Conservation (phyloP, 2,329 filamentous ascomycete species). For the Fusarium burgessii region DNA sequence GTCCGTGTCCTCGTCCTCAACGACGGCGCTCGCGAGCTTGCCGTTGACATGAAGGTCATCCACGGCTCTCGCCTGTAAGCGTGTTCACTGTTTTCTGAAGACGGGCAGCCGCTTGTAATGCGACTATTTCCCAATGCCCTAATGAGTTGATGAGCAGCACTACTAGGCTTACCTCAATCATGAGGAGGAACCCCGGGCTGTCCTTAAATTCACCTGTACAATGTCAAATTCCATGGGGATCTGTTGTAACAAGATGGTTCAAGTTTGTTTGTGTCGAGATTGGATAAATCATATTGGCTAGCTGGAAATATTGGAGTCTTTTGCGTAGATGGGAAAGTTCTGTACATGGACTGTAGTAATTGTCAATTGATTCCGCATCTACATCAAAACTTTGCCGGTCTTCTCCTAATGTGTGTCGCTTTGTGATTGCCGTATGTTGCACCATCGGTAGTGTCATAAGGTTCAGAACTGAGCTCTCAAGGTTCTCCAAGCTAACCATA, state of each 20-base stretch:
- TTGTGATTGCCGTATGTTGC: not conserved
- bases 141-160: slow-evolving; percentile 31
- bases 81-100: slow-evolving; percentile 36
- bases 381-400: not conserved
- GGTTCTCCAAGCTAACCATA: not conserved
- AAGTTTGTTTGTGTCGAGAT: slow-evolving; percentile 48
- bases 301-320: slow-evolving; percentile 54
- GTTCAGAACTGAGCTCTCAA: not conserved
- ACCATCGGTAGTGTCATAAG: not conserved
- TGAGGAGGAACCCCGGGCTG: slow-evolving; percentile 28
- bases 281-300: slow-evolving; percentile 50
- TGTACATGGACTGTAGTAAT: slow-evolving; percentile 57
- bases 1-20: slow-evolving; percentile 96
- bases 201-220: slow-evolving; percentile 38
- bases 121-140: slow-evolving; percentile 37
- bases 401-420: too few relatives aligned
- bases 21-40: slow-evolving; percentile 92
- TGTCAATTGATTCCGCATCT: slow-evolving; percentile 49
- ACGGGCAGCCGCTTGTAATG: slow-evolving; percentile 41
- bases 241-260: slow-evolving; percentile 46
- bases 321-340: slow-evolving; percentile 57
- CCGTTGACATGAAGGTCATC: slow-evolving; percentile 98
- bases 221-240: slow-evolving; percentile 28
- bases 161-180: slow-evolving; percentile 28
- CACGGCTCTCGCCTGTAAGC: slow-evolving; percentile 78